Conservation (phyloP, 148 eudicot species). For the Rhododendron kiyosumense region DNA sequence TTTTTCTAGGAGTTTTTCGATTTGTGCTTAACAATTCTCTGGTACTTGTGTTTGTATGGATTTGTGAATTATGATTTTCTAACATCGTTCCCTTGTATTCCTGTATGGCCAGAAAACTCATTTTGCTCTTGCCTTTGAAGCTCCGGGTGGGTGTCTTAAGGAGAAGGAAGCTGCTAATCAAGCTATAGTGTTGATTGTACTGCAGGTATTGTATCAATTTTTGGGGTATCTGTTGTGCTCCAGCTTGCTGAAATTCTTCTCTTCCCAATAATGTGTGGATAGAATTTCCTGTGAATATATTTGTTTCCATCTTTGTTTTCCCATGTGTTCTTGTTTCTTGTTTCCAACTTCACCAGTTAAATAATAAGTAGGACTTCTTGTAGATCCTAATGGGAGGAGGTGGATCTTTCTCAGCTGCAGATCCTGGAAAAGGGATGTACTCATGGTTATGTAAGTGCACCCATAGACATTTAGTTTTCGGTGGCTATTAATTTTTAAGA, state of each 20-base stretch:
- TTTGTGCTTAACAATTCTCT: neutral
- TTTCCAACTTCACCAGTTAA: neutral
- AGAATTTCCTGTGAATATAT: neutral
- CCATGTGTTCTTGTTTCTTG: neutral
- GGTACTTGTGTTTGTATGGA: neutral
- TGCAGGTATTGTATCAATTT: constrained; percentile 46
- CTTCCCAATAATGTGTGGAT: neutral
- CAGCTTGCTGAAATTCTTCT: constrained; percentile 3
- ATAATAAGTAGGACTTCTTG: constrained; percentile 4
- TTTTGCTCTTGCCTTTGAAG: constrained; percentile 89
- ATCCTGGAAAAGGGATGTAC: constrained; percentile 98
- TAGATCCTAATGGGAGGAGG: constrained; percentile 99
- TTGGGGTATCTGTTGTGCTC: neutral
- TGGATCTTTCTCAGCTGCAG: constrained; percentile 98
- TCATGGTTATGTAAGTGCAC: constrained; percentile 79
- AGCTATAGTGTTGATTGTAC: constrained; percentile 44
- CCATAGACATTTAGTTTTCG: neutral
- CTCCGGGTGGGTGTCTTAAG: constrained; percentile 79
- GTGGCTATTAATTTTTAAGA: neutral
- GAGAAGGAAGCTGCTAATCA: neutral
- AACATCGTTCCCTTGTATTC: constrained; percentile 4
- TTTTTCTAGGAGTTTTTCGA: neutral
- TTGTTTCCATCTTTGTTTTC: neutral
- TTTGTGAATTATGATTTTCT: neutral
- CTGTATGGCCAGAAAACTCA: constrained; percentile 47